Conservation (phyloP, 2,329 filamentous ascomycete genomes). For the Trichoderma atroviride region DNA sequence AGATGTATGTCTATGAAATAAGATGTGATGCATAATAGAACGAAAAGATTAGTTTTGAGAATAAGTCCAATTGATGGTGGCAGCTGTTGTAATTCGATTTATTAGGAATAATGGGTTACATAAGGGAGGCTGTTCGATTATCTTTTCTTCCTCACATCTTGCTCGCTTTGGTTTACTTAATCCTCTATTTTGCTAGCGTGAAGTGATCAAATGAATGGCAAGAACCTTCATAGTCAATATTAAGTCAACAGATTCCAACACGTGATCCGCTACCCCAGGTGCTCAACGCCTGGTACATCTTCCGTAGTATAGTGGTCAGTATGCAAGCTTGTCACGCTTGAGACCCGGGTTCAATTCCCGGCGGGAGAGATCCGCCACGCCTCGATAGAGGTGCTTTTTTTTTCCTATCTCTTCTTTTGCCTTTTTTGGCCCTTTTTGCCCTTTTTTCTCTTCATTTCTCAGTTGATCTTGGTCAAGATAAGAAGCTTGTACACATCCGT, state of each 20-base stretch:
- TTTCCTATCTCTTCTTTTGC: neutral
- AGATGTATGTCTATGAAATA: too few species aligned
- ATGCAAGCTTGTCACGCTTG: conserved; percentile 34
- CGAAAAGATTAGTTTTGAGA: too few species aligned
- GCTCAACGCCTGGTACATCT: conserved; percentile 27
- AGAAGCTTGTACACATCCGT: too few species aligned
- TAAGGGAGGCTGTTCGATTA: too few species aligned
- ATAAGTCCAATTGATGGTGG: too few species aligned
- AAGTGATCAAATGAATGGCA: too few species aligned
- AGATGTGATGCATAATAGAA: too few species aligned
- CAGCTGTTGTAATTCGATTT: too few species aligned
- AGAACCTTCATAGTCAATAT: neutral
- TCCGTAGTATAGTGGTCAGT: conserved; percentile 34
- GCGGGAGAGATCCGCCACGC: conserved; percentile 28
- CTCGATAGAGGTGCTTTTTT: neutral
- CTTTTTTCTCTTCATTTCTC: neutral
- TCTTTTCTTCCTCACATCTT: too few species aligned
- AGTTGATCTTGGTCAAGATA: neutral
- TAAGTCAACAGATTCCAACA: neutral
- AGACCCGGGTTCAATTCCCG: conserved; percentile 34
- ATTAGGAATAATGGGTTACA: too few species aligned
- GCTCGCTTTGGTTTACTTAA: too few species aligned
- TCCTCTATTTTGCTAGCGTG: too few species aligned
- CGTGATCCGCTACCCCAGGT: conserved; percentile 26
- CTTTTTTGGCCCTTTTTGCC: neutral